Base-by-base conservation (phyloP, 805 yeast species). In the Yarrowia sp. region DNA sequence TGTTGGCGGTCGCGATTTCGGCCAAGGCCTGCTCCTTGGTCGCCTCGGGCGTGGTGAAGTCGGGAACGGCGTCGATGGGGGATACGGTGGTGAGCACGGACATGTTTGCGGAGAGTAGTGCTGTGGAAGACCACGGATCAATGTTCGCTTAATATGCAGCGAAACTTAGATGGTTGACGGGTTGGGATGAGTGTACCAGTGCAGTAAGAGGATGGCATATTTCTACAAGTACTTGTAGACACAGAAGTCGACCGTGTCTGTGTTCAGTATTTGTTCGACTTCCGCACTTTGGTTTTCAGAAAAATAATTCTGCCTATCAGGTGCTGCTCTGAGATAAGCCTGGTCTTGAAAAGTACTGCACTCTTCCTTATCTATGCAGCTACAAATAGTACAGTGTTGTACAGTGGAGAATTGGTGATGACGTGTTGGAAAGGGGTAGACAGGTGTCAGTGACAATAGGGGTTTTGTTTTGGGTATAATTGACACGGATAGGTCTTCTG, bases 41-140 rank as follows among this genome's bases (percentile, higher is more conserved):
- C 14, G 68, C 66, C 16, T 67, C 72, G 8, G 65, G 61, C 13
- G 72, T 69, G 35, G 68, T 67, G 62, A 70, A 64, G 39, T 70
- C 64, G 4, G 70, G 65, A 31, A 65, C 64, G 35, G 72, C 69
- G 31, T 67, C 67, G 55, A 70, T 68, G 1, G 74, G 74, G 6
- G 74, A 71, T 39, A 71, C 68, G 24, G 74, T 71, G 2, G 71
- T 70, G 13, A 68, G 63, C 46, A 63, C 61, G 18, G 58, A 24
- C 58, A 51, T 49, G n/a, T 32, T 12, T 33, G 14, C 12, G 6
- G 31, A 21, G 39, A 19, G 53, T 27, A 5, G 51, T 44, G 36
- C 31, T 10, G 19, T 32, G 27, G 16, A 14, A 14, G 47, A n/a
- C n/a, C n/a, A 13, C 18, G 53, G 36, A 29, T 31, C 53, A n/a